Conservation (phyloP, 2,329 filamentous ascomycete genomes). For the Geosmithia flava region DNA sequence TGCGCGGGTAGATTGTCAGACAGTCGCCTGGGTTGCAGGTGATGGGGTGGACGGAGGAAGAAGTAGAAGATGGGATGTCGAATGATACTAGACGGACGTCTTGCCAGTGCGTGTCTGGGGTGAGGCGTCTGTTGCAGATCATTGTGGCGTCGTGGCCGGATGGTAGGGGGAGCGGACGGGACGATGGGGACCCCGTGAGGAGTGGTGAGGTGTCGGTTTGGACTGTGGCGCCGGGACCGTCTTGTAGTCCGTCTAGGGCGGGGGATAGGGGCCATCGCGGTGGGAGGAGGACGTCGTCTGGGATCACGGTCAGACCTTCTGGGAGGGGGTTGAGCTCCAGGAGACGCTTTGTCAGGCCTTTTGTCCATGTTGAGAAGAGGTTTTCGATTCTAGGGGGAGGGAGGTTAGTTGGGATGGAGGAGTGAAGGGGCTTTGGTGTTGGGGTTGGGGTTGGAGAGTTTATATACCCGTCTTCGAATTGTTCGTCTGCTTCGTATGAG, state of each 20-base stretch:
- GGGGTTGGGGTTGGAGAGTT: background rate
- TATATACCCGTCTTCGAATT: conserved; percentile 76
- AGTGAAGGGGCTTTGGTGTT: background rate
- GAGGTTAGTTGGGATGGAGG: background rate
- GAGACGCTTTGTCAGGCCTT: conserved; percentile 53
- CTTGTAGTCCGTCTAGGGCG: conserved; percentile 7
- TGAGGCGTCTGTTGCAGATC: conserved; percentile 57
- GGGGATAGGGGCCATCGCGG: conserved; percentile 46
- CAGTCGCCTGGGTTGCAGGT: conserved; percentile 61
- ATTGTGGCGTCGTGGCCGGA: conserved; percentile 45
- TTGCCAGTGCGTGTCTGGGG: conserved; percentile 73
- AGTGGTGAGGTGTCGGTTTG: conserved; percentile 2
- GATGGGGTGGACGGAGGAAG: conserved; percentile 9
- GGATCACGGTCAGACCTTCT: conserved; percentile 53
- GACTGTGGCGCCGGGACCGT: background rate
- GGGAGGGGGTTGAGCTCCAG: conserved; percentile 58
- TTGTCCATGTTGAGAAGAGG: conserved; percentile 66
- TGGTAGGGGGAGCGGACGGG: conserved; percentile 40
- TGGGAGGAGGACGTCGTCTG: conserved; percentile 60
- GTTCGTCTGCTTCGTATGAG: conserved; percentile 81
- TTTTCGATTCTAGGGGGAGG: conserved; percentile 55
- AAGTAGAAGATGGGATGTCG: conserved; percentile 20
- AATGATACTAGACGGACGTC: conserved; percentile 78
- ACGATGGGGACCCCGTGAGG: conserved; percentile 10
- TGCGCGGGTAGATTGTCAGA: conserved; percentile 74